Conservation (phyloP, 176 grass and related monocot species). For the Carex cristatella region DNA sequence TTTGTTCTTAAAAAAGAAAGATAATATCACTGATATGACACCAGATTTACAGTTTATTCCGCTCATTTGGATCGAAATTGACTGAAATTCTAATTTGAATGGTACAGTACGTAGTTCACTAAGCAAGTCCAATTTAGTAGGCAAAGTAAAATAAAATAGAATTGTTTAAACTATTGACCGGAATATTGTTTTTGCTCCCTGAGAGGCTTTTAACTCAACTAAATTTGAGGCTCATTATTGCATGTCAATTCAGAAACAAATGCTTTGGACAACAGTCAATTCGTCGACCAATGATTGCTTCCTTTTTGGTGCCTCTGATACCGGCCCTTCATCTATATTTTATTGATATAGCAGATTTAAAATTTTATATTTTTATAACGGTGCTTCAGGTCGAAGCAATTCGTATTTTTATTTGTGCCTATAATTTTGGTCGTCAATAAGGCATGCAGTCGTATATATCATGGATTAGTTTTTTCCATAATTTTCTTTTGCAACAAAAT, state of each 20-base stretch:
- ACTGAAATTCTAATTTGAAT: background rate
- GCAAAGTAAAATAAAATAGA: background rate
- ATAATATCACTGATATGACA: too few species aligned
- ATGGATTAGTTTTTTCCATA: too few species aligned
- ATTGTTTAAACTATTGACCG: background rate
- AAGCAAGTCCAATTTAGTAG: background rate
- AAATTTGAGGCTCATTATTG: slow-evolving; percentile 6
- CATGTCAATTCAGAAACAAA: slow-evolving; percentile 4
- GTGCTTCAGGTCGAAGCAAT: background rate
- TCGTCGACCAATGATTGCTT: background rate
- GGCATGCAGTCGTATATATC: too few species aligned
- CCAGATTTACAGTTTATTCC: too few species aligned
- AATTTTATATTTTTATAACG: background rate
- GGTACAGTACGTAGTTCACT: background rate
- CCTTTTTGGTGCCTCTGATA: background rate
- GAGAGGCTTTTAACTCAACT: background rate
- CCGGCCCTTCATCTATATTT: background rate
- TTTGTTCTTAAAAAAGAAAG: too few species aligned
- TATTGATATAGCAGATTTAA: background rate
- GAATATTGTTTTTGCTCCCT: background rate
- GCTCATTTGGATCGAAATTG: too few species aligned
- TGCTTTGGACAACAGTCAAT: background rate
- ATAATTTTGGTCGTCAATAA: background rate
- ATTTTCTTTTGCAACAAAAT: too few species aligned
- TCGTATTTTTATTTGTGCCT: background rate